Conservation (phyloP, 2,329 filamentous ascomycete species). For the Colletotrichum acutatum region DNA sequence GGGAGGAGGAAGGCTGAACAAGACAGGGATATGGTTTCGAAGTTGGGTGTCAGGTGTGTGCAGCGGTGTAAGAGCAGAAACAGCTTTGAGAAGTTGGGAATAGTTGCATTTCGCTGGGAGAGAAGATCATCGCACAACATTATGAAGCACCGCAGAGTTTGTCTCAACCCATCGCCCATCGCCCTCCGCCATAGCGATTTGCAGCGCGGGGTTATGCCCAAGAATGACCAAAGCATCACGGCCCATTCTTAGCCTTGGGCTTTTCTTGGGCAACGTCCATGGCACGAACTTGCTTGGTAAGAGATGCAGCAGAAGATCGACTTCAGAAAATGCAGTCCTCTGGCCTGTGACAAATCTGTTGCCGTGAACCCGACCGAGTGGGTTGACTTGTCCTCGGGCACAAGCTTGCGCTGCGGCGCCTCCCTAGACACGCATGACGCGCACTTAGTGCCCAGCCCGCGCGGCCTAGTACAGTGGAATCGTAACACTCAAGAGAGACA, state of each 20-base stretch:
- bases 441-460: background rate
- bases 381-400: background rate
- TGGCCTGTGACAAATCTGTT: background rate
- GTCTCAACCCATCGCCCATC: background rate
- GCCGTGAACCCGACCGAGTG: background rate
- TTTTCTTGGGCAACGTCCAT: background rate
- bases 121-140: background rate
- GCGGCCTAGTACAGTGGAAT: background rate
- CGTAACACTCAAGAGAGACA: background rate
- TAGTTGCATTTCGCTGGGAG: slow-evolving; percentile 5
- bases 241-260: background rate
- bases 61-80: background rate
- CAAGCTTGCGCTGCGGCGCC: background rate
- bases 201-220: background rate
- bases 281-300: background rate
- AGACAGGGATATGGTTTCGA: slow-evolving; percentile 10
- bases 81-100: slow-evolving; percentile 2
- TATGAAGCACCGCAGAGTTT: too few relatives aligned
- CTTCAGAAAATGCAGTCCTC: background rate
- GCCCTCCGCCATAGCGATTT: background rate
- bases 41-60: slow-evolving; percentile 1
- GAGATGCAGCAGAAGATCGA: background rate
- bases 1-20: too few relatives aligned
- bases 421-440: background rate
- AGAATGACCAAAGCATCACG: background rate